Conservation (phyloP, 2,329 filamentous ascomycete species). For the Corynespora cassiicola region DNA sequence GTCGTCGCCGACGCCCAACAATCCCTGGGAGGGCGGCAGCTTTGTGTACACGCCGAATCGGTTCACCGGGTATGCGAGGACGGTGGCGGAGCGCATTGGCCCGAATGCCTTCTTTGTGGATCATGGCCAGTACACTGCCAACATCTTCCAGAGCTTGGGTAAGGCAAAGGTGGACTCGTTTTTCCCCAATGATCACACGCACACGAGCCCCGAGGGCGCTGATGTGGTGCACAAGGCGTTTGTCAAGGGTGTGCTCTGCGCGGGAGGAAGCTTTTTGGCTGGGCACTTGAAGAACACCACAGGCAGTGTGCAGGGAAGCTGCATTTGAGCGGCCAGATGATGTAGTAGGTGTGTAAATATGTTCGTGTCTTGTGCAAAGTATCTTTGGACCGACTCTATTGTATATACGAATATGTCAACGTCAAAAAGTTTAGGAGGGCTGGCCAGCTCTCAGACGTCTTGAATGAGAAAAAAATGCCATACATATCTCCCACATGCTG, state of each 20-base stretch:
- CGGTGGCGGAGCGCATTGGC: constrained; percentile 54
- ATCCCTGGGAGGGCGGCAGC: constrained; percentile 65
- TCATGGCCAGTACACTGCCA: constrained; percentile 65
- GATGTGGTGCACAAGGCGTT: constrained; percentile 64
- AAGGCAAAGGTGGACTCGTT: constrained; percentile 57
- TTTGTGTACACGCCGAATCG: constrained; percentile 57
- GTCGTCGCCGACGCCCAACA: constrained; percentile 66
- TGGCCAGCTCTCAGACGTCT: too few relatives aligned
- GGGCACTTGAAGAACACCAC: constrained; percentile 46
- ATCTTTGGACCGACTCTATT: too few relatives aligned
- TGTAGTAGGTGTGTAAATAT: constrained; percentile 1
- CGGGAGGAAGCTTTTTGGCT: constrained; percentile 51
- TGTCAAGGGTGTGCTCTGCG: constrained; percentile 63
- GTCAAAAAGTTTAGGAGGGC: too few relatives aligned
- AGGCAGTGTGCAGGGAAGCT: constrained; percentile 33
- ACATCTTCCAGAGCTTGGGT: constrained; percentile 60
- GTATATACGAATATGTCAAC: too few relatives aligned
- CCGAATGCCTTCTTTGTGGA: constrained; percentile 60
- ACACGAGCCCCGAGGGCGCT: constrained; percentile 65
- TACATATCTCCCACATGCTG: too few relatives aligned
- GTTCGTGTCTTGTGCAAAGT: too few relatives aligned
- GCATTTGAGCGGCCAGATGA: constrained; percentile 23
- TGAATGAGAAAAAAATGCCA: too few relatives aligned
- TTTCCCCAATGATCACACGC: constrained; percentile 68
- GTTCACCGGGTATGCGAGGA: constrained; percentile 63